Evolutionary conservation across 306 rosid genomes (phyloP).

Genomic region (Senna tora): DNA sequence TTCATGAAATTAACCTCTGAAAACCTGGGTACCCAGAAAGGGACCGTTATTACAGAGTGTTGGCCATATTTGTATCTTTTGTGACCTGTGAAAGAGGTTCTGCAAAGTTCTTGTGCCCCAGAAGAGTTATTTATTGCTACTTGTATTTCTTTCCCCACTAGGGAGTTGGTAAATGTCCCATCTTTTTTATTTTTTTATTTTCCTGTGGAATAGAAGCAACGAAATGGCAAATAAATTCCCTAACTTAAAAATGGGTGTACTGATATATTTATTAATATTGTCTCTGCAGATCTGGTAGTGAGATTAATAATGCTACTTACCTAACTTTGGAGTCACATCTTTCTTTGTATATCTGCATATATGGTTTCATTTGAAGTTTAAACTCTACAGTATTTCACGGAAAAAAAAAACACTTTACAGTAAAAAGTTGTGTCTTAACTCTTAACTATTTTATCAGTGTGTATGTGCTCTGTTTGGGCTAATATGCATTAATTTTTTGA

Average conservation of each 20-base stretch:
- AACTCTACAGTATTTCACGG: neutral
- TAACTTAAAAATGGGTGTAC: neutral
- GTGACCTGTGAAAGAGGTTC: slow-evolving; percentile 48
- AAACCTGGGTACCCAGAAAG: slow-evolving; percentile 30
- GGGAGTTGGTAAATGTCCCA: slow-evolving; percentile 29
- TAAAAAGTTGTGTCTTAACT: neutral
- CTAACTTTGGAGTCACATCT: neutral
- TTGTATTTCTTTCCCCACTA: slow-evolving; percentile 24
- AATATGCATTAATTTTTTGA: neutral
- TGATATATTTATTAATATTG: slow-evolving; percentile 6
- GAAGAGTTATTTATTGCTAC: slow-evolving; percentile 37
- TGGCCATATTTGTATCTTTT: slow-evolving; percentile 41
- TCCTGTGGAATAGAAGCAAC: slow-evolving; percentile 18
- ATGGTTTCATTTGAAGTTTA: neutral
- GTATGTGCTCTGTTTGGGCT: neutral
- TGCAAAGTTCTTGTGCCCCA: slow-evolving; percentile 37
- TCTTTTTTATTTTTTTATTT: neutral
- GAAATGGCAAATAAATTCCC: slow-evolving; percentile 18
- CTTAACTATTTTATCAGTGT: neutral
- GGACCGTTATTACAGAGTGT: slow-evolving; percentile 32
- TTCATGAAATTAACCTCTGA: slow-evolving; percentile 23
- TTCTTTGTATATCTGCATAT: neutral
- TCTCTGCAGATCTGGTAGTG: slow-evolving; percentile 5
- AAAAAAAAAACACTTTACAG: too few species aligned
- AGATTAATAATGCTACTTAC: neutral